These are phyloP conservation scores for Pseudogymnoascus destructans DNA, from an alignment of 2,329 filamentous ascomycete species.

Conservation along the genomic window DNA sequence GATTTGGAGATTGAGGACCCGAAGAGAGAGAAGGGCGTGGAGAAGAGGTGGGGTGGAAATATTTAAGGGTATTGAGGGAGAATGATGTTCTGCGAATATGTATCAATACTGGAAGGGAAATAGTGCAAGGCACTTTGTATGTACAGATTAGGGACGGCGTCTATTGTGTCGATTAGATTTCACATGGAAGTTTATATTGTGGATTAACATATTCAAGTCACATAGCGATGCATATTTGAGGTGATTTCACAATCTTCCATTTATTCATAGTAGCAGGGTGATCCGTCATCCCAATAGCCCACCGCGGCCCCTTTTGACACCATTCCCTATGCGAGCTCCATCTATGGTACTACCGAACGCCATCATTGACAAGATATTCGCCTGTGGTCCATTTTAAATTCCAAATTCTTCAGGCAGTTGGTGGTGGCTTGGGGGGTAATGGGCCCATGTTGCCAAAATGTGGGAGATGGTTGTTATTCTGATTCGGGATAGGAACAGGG, in stretches of 20 bases:
- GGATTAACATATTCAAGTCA: not conserved
- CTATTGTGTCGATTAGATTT: not conserved
- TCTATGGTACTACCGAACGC: constrained; percentile 9
- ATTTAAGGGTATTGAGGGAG: constrained; percentile 9
- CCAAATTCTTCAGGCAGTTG: constrained; percentile 24
- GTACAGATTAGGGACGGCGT: constrained; percentile 6
- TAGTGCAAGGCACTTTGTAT: constrained; percentile 1
- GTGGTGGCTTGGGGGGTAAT: constrained; percentile 41
- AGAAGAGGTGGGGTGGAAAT: constrained; percentile 25
- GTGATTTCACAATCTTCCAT: constrained; percentile 5
- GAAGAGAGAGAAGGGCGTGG: constrained; percentile 23
- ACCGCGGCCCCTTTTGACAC: not conserved
- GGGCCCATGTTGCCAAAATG: constrained; percentile 42
- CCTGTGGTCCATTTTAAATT: constrained; percentile 6
- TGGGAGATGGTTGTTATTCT: constrained; percentile 33
- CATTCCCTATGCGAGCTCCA: constrained; percentile 9
- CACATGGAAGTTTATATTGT: not conserved
- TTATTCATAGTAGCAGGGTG: constrained; percentile 8
- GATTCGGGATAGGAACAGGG: not conserved
- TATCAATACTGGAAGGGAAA: constrained; percentile 4
- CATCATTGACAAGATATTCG: constrained; percentile 8
- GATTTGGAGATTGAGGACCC: constrained; percentile 25
- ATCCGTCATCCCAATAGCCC: constrained; percentile 4
- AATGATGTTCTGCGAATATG: not conserved
- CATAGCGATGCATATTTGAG: not conserved